These are phyloP conservation scores for Lyophyllum decastes DNA, from an alignment of 768 basidiomycete species.

Conservation along the genomic window DNA sequence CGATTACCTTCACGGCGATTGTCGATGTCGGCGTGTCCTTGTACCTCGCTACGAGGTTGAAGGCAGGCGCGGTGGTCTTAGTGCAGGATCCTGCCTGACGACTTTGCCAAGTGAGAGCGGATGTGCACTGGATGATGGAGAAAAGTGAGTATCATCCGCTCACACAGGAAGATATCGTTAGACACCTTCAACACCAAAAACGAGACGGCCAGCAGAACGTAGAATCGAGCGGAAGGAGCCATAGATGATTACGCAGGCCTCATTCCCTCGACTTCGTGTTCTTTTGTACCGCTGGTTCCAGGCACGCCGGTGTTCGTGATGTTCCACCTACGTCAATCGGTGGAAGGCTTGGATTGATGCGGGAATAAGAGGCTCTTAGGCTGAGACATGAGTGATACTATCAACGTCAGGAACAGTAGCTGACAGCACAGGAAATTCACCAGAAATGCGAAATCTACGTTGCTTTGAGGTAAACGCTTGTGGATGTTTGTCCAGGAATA, in stretches of 20 bases:
- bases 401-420: not conserved
- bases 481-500: too few relatives aligned
- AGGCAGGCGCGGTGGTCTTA: slow-evolving; percentile 1
- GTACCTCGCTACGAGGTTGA: slow-evolving; percentile 12
- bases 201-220: not conserved
- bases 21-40: not conserved
- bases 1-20: slow-evolving; percentile 8
- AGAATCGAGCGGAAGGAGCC: not conserved
- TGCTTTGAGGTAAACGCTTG: too few relatives aligned
- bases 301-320: not conserved
- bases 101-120: not conserved
- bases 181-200: not conserved
- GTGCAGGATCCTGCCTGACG: not conserved
- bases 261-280: not conserved
- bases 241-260: too few relatives aligned
- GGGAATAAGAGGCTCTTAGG: not conserved
- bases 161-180: not conserved
- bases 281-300: not conserved
- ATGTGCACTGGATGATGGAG: not conserved
- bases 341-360: not conserved
- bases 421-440: too few relatives aligned
- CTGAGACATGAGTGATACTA: not conserved
- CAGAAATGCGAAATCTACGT: too few relatives aligned
- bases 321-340: not conserved
- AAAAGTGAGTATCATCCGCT: not conserved